Evolutionary conservation across 1,284 basidiomycete species (phyloP).

Genomic region (Sanghuangporus sanghuang): DNA sequence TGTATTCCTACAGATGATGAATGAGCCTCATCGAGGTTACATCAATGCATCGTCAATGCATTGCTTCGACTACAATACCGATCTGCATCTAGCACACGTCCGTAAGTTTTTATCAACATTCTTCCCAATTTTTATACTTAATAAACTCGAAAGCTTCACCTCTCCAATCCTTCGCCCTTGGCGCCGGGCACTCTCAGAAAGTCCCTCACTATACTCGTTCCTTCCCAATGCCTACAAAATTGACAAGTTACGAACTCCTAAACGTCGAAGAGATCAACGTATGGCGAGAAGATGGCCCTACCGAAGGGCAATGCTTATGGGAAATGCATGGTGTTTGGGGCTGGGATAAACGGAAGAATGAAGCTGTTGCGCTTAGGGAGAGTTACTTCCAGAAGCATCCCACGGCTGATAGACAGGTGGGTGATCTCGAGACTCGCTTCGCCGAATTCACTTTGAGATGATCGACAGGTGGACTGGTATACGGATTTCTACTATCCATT

Average conservation of each 20-base stretch:
- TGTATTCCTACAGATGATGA: conserved; percentile 64
- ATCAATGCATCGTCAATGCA: conserved; percentile 81
- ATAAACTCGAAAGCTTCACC: conserved; percentile 55
- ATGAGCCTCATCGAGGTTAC: conserved; percentile 95
- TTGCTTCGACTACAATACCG: conserved; percentile 89
- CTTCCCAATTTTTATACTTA: neutral
- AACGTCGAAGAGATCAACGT: conserved; percentile 55
- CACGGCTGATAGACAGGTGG: conserved; percentile 51
- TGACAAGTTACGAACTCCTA: conserved; percentile 50
- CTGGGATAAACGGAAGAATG: conserved; percentile 69
- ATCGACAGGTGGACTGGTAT: conserved; percentile 73
- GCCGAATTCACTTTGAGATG: neutral
- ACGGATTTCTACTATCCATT: conserved; percentile 85
- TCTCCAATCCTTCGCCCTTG: conserved; percentile 81
- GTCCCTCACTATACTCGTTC: conserved; percentile 76
- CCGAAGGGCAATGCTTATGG: conserved; percentile 76
- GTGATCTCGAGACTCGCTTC: neutral
- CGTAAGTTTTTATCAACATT: conserved; percentile 44
- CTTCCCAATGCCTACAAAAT: conserved; percentile 79
- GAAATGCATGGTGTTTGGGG: conserved; percentile 92
- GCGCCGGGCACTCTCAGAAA: conserved; percentile 69
- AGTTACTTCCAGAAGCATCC: conserved; percentile 81
- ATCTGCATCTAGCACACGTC: conserved; percentile 82
- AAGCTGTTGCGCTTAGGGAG: conserved; percentile 76
- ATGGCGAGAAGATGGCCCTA: conserved; percentile 70